phyloP scores from a whole-genome alignment of 441 rosid species.

The Gossypium lobatum region DNA sequence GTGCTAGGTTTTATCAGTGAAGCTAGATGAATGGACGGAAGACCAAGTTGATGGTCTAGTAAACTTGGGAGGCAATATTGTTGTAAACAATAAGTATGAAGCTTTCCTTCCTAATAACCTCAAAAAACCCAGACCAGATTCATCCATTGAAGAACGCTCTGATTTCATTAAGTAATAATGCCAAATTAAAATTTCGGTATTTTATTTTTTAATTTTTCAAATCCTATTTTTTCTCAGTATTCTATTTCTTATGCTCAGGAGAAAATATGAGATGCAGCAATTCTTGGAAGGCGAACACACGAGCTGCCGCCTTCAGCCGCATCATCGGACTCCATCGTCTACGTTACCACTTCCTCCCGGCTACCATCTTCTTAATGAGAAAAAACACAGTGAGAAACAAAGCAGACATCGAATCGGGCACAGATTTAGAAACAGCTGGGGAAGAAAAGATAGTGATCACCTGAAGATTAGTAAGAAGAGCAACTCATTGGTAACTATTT shows the following conservation, averaged over 20 bases:
- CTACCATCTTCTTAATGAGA: conserved; percentile 34
- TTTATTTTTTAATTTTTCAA: not conserved
- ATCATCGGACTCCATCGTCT: conserved; percentile 27
- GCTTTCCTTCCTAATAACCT: conserved; percentile 54
- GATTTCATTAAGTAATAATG: conserved; percentile 75
- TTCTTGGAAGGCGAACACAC: conserved; percentile 39
- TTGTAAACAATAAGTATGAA: conserved; percentile 69
- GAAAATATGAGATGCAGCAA: conserved; percentile 72
- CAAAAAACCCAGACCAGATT: conserved; percentile 74
- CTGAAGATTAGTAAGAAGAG: conserved; percentile 57
- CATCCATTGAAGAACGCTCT: conserved; percentile 63
- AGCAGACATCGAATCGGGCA: conserved; percentile 62
- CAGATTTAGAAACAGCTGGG: conserved; percentile 87
- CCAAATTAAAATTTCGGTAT: not conserved
- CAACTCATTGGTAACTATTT: conserved; percentile 47
- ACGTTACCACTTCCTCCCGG: conserved; percentile 29
- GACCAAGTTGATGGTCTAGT: conserved; percentile 65
- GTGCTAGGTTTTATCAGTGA: conserved; percentile 74
- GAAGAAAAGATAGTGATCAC: conserved; percentile 60
- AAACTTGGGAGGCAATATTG: conserved; percentile 68
- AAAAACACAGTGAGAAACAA: conserved; percentile 44
- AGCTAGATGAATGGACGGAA: conserved; percentile 93
- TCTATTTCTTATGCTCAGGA: conserved; percentile 40
- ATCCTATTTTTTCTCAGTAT: conserved; percentile 13
- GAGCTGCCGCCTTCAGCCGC: conserved; percentile 36